Base-by-base conservation (phyloP, 306 rosid species). In the Herpetospermum pedunculosum region DNA sequence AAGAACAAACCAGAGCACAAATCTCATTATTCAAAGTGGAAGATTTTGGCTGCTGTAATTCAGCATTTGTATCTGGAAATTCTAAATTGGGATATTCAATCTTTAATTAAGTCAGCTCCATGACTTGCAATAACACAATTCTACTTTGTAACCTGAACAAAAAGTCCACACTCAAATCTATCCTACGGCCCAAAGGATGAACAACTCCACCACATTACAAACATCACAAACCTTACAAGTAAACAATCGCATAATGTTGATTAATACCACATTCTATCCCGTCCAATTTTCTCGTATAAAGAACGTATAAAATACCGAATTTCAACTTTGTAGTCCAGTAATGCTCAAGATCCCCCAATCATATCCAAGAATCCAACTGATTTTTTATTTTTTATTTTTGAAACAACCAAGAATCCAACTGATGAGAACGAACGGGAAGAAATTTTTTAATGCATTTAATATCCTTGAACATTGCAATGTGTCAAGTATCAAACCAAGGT, bases 101-200 rank as follows among this genome's bases (percentile, higher is more conserved):
- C 48, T 10, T 12, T 38, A 40, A 67, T 40, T 38, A 67, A 10
- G 50, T 21, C 50, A 4, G n/a, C 72, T 19, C 30, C 30, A 12
- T 68, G 9, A 13, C 73, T 68, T 41, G 30, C 53, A 23, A 41
- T 29, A 68, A 21, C 2, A 68, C 5, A 41, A 41, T 2, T 5
- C 5, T 40, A 23, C 19, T 67, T 23, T 12, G 53, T 67, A 41
- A 7, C 52, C 50, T n/a, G 52, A 23, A 67, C 50, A 67, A 14
- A 67, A 67, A 40, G 16, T 37, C 12, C 72, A 40, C 19, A 41
- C 72, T 67, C 21, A 40, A 67, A 40, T 40, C 28, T 40, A 11
- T 67, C 32, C 50, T 19, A 21, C 50, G 21, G 37, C 73, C 73
- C 73, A 69, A 41, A 69, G 35, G 29, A 43, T 43, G 73, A 68